Conservation (phyloP, 371 early-diverging fungal species). For the Lichtheimia corymbifera region DNA sequence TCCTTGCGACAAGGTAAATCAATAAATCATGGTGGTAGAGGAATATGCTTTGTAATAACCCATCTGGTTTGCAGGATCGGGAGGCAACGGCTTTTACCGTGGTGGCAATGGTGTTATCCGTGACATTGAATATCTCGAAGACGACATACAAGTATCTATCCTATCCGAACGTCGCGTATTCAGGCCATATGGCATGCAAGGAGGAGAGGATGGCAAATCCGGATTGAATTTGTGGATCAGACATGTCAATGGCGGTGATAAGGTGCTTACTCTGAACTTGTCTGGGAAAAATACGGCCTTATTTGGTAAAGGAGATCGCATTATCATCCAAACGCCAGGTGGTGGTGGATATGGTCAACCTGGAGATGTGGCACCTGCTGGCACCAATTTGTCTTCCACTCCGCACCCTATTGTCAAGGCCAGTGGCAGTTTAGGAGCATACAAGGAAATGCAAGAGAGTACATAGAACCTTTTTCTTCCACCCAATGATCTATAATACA, state of each 20-base stretch:
- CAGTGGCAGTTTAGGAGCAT: conserved; percentile 26
- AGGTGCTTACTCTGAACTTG: conserved; percentile 61
- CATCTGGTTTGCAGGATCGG: conserved; percentile 54
- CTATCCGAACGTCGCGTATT: conserved; percentile 92
- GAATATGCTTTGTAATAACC: background rate
- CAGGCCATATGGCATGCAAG: conserved; percentile 85
- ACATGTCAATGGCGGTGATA: conserved; percentile 30
- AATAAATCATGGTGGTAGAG: background rate
- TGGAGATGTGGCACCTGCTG: background rate
- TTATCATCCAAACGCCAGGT: conserved; percentile 90
- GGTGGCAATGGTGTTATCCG: conserved; percentile 93
- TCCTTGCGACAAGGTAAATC: conserved; percentile 61
- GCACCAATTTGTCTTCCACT: background rate
- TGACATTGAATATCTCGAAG: conserved; percentile 79
- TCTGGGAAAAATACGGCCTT: conserved; percentile 87
- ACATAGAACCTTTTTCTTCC: conserved; percentile 8
- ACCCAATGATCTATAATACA: background rate
- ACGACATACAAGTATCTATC: conserved; percentile 82
- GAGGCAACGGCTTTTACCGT: conserved; percentile 76
- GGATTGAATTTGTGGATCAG: conserved; percentile 86
- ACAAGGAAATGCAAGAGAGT: conserved; percentile 31
- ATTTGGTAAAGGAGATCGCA: conserved; percentile 75
- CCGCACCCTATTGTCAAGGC: conserved; percentile 17
- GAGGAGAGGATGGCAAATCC: conserved; percentile 75
- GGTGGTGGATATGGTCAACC: conserved; percentile 78